Evolutionary conservation across 768 basidiomycete species (phyloP), one percentile per base, ranked within the genome.

Genomic region (Mycena rosella): DNA sequence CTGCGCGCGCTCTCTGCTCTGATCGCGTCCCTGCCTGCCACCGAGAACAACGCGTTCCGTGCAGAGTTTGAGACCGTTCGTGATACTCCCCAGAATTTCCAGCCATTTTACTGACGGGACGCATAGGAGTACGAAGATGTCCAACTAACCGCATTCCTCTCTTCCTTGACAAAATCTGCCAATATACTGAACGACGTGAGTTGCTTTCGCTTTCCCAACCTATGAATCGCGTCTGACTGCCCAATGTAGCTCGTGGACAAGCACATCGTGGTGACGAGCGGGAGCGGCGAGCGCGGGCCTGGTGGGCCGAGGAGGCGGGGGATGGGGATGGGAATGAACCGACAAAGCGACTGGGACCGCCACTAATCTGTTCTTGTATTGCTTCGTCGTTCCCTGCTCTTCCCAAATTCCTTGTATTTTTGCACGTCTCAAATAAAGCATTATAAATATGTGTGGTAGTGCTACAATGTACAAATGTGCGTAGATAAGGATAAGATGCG

Each of bases 111-210:
- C 42, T 65, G n/a, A 36, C 48, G 40, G 26, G 34, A 58, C 48
- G 30, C 58, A 26, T 72, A 98, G 96, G 97, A 99, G 87, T 95
- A 96, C 78, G 93, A 92, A 74, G 96, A 99, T 76, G 96, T 97
- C 18, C 95, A 98, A 67, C 82, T 99, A 30, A 98, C 96, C 1
- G 91, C 92, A 11, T 94, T 95, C 79, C 83, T 99, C 15, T 91
- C 95, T 0, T 88, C 90, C 17, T 79, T 99, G 65, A 98, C 96
- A 9, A 96, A 96, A 79, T 93, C 94, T 32, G 86, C 96, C 18
- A 91, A 91, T 70, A 88, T 91, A 13, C 79, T 98, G 64, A 98
- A 96, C 76, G 95, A 97, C 73, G 96, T 97, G 75, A 73, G 94
- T 73, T 67, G 59, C 56, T 45, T 56, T 34, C 32, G 32, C 38